These are phyloP conservation scores for Trypanosoma melophagium DNA, from an alignment of 208 protist species.

Conservation along the genomic window DNA sequence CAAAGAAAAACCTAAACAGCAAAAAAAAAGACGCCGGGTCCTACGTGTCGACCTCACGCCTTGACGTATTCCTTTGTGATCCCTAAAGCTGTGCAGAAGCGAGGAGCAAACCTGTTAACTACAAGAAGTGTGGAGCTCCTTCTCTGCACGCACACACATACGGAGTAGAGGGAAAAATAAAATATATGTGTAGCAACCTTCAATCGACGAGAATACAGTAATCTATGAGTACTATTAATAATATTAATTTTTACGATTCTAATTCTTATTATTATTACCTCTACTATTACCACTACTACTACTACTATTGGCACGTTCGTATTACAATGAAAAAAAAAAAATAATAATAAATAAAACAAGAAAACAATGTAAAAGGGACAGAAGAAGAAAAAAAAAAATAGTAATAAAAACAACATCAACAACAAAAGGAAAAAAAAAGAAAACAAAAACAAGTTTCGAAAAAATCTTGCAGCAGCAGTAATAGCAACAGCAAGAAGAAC, in stretches of 20 bases:
- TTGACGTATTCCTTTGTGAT: no score
- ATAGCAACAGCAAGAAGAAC: no score
- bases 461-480: no score
- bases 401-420: not conserved
- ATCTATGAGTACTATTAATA: conserved; percentile 6
- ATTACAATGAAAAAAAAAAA: conserved; percentile 11
- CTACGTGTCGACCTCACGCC: not conserved
- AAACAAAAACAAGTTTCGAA: not conserved
- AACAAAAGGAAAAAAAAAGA: not conserved
- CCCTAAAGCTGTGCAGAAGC: no score
- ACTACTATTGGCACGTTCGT: no score
- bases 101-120: no score
- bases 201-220: no score
- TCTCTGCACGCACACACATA: no score
- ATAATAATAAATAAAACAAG: conserved; percentile 15
- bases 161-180: no score
- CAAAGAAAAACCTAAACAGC: not conserved
- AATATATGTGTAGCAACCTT: no score
- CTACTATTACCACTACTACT: no score
- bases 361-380: not conserved
- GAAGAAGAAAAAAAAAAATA: not conserved
- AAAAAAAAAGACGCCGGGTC: not conserved
- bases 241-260: not conserved
- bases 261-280: not conserved
- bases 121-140: no score